Conservation (phyloP, 495 filamentous ascomycete genomes). For the Talaromyces wortmannii region DNA sequence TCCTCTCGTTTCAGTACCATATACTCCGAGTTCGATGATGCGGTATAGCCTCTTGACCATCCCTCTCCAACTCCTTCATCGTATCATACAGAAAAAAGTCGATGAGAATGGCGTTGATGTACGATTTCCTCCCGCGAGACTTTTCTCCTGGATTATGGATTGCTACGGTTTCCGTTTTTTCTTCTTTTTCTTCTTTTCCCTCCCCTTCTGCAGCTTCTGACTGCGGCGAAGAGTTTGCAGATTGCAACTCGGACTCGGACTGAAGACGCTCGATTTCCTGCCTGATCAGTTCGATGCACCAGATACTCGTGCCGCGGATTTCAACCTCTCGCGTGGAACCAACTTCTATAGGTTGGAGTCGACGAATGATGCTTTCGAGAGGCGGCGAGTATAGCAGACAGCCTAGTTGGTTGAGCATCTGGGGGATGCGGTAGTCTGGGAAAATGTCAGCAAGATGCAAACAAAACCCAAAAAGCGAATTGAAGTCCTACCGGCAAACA, state of each 20-base stretch:
- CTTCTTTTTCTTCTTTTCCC: neutral
- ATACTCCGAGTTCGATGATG: slow-evolving; percentile 93
- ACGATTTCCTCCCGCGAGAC: slow-evolving; percentile 22
- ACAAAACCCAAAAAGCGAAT: neutral
- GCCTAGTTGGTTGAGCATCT: slow-evolving; percentile 80
- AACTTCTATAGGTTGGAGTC: slow-evolving; percentile 53
- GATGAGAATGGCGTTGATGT: slow-evolving; percentile 83
- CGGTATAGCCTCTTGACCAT: slow-evolving; percentile 57
- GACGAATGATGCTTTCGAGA: slow-evolving; percentile 61
- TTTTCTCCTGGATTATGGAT: neutral
- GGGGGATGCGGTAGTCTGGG: slow-evolving; percentile 88
- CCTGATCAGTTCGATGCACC: slow-evolving; percentile 85
- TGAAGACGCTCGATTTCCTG: slow-evolving; percentile 71
- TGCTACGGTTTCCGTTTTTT: slow-evolving; percentile 10
- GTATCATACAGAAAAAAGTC: slow-evolving; percentile 97
- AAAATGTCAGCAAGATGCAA: neutral
- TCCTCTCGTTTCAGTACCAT: slow-evolving; percentile 63
- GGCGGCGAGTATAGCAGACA: slow-evolving; percentile 79
- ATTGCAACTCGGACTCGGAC: slow-evolving; percentile 44
- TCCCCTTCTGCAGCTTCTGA: neutral
- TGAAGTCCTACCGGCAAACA: slow-evolving; percentile 65
- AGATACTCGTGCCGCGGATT: slow-evolving; percentile 81
- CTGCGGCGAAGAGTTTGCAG: neutral
- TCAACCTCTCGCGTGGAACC: slow-evolving; percentile 84
- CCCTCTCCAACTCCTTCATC: slow-evolving; percentile 71